These are phyloP conservation scores for Kodamaea fungicola DNA, from an alignment of 1,139 yeast genomes.

Conservation along the genomic window DNA sequence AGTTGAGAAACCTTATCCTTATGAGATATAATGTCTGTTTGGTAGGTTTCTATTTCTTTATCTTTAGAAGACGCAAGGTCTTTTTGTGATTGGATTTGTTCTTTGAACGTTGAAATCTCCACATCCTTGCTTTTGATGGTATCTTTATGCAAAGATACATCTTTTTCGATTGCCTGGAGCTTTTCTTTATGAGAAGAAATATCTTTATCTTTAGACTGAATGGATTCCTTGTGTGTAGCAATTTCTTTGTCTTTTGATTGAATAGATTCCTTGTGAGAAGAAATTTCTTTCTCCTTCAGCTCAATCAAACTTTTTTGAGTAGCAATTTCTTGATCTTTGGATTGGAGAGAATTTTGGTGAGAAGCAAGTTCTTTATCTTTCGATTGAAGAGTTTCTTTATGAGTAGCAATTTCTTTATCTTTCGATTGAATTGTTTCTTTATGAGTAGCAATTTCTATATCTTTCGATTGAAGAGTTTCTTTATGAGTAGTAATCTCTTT, in stretches of 20 bases:
- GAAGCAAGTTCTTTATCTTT: background rate
- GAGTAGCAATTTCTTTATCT: background rate
- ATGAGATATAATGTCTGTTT: background rate
- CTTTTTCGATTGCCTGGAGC: background rate
- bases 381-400: background rate
- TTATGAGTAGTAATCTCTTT: background rate
- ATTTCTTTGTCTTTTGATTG: background rate
- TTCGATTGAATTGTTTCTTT: background rate
- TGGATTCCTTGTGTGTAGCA: background rate
- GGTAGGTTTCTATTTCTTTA: slow-evolving; percentile 1
- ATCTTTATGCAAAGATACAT: background rate
- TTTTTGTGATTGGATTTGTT: background rate
- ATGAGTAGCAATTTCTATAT: background rate
- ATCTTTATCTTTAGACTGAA: background rate
- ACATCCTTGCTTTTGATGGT: too few relatives aligned
- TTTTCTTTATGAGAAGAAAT: background rate
- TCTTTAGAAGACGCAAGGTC: background rate
- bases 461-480: background rate
- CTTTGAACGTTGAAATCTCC: too few relatives aligned
- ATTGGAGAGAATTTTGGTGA: background rate
- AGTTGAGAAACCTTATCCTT: background rate
- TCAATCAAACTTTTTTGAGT: background rate
- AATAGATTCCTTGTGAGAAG: background rate
- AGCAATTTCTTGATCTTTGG: slow-evolving; percentile 3
- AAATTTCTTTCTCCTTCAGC: background rate